These are phyloP conservation scores for Acanthamoeba triangularis DNA, from an alignment of 208 protist species.

Conservation along the genomic window DNA sequence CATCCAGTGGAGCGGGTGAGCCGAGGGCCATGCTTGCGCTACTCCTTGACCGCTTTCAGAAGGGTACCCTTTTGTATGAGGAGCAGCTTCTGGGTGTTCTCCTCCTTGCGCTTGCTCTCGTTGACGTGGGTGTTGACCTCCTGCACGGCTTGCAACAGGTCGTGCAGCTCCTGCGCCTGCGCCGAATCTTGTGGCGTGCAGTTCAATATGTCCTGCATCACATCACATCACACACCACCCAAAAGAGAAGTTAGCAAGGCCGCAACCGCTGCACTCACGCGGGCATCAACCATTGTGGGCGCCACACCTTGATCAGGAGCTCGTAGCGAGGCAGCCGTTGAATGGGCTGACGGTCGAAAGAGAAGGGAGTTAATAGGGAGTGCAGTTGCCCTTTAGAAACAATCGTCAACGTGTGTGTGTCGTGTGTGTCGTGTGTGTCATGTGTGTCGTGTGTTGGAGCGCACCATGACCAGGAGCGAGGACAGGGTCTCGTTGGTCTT, in stretches of 20 bases:
- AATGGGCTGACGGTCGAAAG: not conserved
- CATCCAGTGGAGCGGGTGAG: too few species aligned
- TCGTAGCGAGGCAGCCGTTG: constrained; percentile 28
- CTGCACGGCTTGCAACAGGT: not conserved
- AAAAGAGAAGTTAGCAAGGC: not conserved
- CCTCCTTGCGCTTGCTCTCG: constrained; percentile 40
- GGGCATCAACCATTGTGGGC: not conserved
- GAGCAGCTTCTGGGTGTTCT: constrained; percentile 29
- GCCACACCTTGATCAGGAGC: not conserved
- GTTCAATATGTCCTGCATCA: not conserved
- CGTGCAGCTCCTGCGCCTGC: not conserved
- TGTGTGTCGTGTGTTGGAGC: too few species aligned
- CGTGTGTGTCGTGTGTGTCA: too few species aligned
- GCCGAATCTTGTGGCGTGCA: not conserved
- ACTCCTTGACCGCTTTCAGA: too few species aligned
- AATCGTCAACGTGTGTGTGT: too few species aligned
- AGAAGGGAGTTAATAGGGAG: not conserved
- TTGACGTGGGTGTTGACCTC: constrained; percentile 53
- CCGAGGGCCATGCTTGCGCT: not conserved
- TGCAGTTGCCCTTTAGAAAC: too few species aligned
- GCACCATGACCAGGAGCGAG: not conserved
- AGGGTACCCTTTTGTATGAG: constrained; percentile 33
- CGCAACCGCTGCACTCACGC: not conserved
- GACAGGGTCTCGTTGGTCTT: constrained; percentile 9
- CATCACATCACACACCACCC: not conserved